Evolutionary conservation across 2,329 filamentous ascomycete species (phyloP), one percentile per base, ranked within the genome.

Genomic region (Lecanicillium sp.): DNA sequence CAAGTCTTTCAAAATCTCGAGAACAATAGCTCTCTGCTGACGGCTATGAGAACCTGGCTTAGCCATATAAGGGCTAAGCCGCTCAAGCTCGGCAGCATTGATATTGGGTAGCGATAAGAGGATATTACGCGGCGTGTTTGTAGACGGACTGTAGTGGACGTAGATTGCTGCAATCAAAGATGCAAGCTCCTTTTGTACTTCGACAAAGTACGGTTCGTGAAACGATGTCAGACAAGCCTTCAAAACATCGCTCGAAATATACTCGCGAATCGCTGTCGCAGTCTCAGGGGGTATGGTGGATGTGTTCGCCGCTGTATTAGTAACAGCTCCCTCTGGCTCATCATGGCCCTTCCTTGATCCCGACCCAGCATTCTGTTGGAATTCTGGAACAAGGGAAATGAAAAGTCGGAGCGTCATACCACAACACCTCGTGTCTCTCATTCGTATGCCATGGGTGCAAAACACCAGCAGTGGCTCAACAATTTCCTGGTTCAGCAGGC

Each of bases 201-300:
- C 92, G 25, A 96, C 89, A 60, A 97, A 98, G 60, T 97, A 96
- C 0, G 87, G 82, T 49, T 98, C 92, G 61, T 97, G 86, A 36
- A 98, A 78, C 2, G 86, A 94, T 2, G 82, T 86, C 56, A 96
- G 86, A 53, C 85, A 90, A 0, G 88, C 87, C 64, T 89, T 87
- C 36, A 98, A 74, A 3, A 97, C 87, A 48, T 95, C 85, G 5
- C 80, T 79, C 37, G 81, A 87, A 54, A 97, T 89, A 60, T 89
- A 98, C 54, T 95, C 87, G 37, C 89, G 81, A 45, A 97, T 85
- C 7, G 73, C 83, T 7, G 72, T 64, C 1, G 79, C 71, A 12
- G 79, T 78, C 19, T 69, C 64, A 0, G 64, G 53, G 0, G 73
- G 64, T 3, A 78, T 7, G 67, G 67, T 33, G 64, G 27, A 68